Conservation (phyloP, 345 rosid species). For the Rhodamnia argentea region DNA sequence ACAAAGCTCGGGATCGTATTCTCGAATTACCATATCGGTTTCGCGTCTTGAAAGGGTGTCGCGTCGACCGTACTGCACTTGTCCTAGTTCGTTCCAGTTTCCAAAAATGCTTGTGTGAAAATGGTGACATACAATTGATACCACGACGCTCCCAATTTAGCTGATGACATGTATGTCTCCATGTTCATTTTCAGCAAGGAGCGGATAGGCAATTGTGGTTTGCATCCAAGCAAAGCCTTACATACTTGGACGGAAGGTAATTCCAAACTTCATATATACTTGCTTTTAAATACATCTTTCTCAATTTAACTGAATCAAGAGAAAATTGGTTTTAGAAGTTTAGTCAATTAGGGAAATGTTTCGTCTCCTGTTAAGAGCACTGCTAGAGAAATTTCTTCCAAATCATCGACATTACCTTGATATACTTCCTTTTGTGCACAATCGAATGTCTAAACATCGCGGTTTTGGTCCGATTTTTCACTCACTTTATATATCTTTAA, state of each 20-base stretch:
- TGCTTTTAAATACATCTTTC: neutral
- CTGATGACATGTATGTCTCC: neutral
- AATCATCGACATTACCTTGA: neutral
- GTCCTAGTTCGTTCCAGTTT: neutral
- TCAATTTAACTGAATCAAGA: neutral
- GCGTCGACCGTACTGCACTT: rapidly evolving
- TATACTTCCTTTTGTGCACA: neutral
- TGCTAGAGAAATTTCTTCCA: neutral
- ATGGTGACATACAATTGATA: no score
- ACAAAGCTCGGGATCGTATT: no score
- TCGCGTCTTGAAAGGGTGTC: neutral
- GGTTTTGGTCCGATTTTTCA: neutral
- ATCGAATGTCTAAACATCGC: neutral
- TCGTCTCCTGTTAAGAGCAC: neutral
- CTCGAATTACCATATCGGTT: neutral
- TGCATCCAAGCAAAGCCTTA: constrained; percentile 82
- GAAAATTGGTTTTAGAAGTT: neutral
- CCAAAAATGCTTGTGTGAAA: rapidly evolving
- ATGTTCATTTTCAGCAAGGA: constrained; percentile 57
- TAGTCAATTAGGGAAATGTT: neutral
- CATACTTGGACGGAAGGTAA: constrained; percentile 98
- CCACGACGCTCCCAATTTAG: neutral
- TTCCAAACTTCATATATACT: neutral
- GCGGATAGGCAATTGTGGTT: constrained; percentile 84
- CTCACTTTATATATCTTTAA: neutral